A percentile compares a stretch with the other conserved stretches of the same genome.
These are phyloP conservation scores for Besnoitia besnoiti DNA, from an alignment of 169 alveolate species.

Conservation along the genomic window DNA sequence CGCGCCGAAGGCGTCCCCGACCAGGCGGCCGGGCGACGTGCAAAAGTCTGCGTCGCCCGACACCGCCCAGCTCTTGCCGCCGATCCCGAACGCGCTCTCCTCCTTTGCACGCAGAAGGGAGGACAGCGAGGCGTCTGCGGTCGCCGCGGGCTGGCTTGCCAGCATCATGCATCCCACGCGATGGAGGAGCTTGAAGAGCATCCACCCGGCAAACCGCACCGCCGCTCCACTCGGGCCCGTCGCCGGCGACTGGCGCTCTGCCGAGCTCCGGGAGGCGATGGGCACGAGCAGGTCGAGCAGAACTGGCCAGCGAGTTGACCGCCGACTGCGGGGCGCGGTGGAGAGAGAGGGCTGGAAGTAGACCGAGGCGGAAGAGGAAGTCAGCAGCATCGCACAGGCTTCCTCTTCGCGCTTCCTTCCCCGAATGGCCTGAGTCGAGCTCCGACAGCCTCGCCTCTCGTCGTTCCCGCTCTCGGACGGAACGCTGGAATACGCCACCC, in stretches of 20 bases:
- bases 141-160: constrained; percentile 51
- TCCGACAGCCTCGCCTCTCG: neutral
- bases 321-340: neutral
- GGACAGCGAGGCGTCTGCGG: neutral
- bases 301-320: constrained; percentile 71
- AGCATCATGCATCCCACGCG: constrained; percentile 67
- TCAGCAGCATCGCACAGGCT: neutral
- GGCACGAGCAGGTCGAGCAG: constrained; percentile 67
- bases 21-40: constrained; percentile 29
- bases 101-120: neutral
- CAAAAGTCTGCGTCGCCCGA: neutral
- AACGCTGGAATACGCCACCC: neutral
- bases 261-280: constrained; percentile 68
- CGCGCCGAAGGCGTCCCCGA: constrained; percentile 43
- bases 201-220: constrained; percentile 77
- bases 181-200: constrained; percentile 73
- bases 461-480: neutral
- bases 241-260: constrained; percentile 65
- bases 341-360: neutral
- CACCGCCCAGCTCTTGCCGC: neutral
- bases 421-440: neutral
- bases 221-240: constrained; percentile 65
- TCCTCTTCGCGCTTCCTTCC: neutral
- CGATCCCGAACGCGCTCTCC: neutral
- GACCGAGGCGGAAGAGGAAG: neutral